Percentiles rank a stretch among this genome's conserved stretches.
These are phyloP conservation scores for Cantharellus cinnabarinus DNA, from an alignment of 768 basidiomycete genomes.

Conservation along the genomic window DNA sequence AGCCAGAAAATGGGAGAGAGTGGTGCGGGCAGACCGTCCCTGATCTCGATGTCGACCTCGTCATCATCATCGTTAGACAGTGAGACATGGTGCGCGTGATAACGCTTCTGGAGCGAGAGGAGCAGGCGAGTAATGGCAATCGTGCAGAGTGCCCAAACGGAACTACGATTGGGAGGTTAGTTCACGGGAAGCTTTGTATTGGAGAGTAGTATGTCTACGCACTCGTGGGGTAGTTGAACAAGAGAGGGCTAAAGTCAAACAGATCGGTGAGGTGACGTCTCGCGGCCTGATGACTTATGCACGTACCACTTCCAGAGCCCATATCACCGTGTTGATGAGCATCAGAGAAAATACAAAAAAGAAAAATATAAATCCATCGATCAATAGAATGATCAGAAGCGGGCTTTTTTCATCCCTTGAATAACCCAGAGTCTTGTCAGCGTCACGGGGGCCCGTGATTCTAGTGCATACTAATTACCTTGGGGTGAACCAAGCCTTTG, in stretches of 20 bases:
- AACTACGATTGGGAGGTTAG: not conserved
- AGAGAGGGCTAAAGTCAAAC: not conserved
- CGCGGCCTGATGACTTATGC: not conserved
- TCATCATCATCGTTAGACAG: not conserved
- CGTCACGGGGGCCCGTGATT: not conserved
- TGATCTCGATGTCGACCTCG: not conserved
- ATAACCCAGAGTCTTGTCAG: not conserved
- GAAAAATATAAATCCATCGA: not conserved
- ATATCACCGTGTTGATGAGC: not conserved
- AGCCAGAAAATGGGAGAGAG: not conserved
- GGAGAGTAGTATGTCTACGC: not conserved
- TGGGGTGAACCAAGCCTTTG: not conserved
- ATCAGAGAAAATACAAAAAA: not conserved
- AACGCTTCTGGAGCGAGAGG: not conserved
- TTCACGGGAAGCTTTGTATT: not conserved
- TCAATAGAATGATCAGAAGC: not conserved
- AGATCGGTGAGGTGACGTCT: no score
- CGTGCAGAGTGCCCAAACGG: not conserved
- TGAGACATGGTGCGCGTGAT: not conserved
- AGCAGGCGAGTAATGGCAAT: not conserved
- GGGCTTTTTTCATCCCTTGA: not conserved
- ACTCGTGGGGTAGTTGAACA: not conserved
- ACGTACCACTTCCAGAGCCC: not conserved
- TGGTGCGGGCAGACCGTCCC: not conserved
- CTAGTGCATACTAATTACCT: not conserved